These are phyloP conservation scores for Colletotrichum sp. DNA, from an alignment of 2,329 filamentous ascomycete genomes.

Conservation along the genomic window DNA sequence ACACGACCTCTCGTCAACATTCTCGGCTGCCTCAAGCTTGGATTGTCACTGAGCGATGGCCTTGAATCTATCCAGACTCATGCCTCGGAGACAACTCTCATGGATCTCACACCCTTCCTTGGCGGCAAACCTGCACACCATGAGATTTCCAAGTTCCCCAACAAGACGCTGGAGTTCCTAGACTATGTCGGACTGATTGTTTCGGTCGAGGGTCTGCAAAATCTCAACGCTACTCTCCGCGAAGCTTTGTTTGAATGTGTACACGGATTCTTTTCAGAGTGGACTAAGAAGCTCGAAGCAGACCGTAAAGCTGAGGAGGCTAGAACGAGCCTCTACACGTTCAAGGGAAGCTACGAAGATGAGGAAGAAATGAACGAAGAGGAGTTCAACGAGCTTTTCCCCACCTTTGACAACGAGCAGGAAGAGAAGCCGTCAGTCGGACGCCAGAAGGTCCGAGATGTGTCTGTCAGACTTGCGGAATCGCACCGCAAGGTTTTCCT, in stretches of 20 bases:
- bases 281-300: constrained; percentile 76
- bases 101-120: constrained; percentile 59
- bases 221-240: constrained; percentile 47
- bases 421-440: constrained; percentile 35
- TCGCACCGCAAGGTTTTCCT: constrained; percentile 63
- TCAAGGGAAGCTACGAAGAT: constrained; percentile 78
- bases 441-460: constrained; percentile 51
- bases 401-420: constrained; percentile 68
- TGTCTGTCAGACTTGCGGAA: constrained; percentile 66
- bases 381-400: constrained; percentile 83
- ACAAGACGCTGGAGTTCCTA: constrained; percentile 54
- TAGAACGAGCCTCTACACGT: constrained; percentile 81
- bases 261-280: constrained; percentile 76
- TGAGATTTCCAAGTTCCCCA: constrained; percentile 23
- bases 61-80: not conserved
- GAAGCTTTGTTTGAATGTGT: constrained; percentile 69
- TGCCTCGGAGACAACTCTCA: constrained; percentile 31
- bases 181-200: constrained; percentile 49
- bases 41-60: constrained; percentile 68
- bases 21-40: constrained; percentile 78
- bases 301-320: constrained; percentile 78
- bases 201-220: constrained; percentile 51
- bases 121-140: constrained; percentile 40
- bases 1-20: constrained; percentile 79
- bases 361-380: constrained; percentile 76